These are phyloP conservation scores for Camellia sinensis DNA, from an alignment of 148 eudicot genomes.

Conservation along the genomic window DNA sequence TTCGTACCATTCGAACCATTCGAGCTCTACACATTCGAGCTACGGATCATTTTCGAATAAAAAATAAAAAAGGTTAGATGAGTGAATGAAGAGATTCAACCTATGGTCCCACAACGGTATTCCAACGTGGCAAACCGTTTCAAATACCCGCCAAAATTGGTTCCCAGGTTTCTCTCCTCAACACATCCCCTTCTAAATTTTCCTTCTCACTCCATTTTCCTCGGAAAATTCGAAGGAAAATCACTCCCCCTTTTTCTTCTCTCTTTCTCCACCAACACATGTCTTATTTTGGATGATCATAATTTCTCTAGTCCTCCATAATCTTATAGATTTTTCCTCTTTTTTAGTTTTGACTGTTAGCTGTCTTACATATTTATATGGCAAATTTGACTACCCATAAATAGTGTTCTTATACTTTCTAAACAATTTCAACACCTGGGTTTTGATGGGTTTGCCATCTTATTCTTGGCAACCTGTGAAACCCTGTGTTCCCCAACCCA, in stretches of 20 bases:
- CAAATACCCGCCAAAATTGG: constrained; percentile 8
- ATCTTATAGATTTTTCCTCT: background rate
- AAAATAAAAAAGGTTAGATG: background rate
- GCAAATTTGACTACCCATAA: constrained; percentile 1
- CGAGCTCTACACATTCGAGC: too few species aligned
- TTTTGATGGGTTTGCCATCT: constrained; percentile 17
- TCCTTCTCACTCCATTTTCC: constrained; percentile 25
- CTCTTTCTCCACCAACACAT: constrained; percentile 6
- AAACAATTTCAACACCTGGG: background rate
- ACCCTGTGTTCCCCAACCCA: background rate
- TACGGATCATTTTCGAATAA: too few species aligned
- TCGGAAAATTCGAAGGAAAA: constrained; percentile 16
- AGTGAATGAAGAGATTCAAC: background rate
- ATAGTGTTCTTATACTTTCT: background rate
- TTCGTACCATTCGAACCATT: too few species aligned
- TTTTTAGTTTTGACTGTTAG: background rate
- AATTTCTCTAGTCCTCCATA: background rate
- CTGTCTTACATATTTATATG: background rate
- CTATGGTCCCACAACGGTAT: constrained; percentile 4
- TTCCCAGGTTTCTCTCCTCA: constrained; percentile 22
- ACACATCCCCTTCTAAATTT: constrained; percentile 7
- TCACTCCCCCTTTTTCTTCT: background rate
- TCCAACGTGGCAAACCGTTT: background rate
- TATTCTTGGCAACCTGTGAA: too few species aligned
- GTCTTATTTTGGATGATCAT: constrained; percentile 9